phyloP scores from a whole-genome alignment of 2,329 filamentous ascomycete genomes.

The Cytospora piceicola region DNA sequence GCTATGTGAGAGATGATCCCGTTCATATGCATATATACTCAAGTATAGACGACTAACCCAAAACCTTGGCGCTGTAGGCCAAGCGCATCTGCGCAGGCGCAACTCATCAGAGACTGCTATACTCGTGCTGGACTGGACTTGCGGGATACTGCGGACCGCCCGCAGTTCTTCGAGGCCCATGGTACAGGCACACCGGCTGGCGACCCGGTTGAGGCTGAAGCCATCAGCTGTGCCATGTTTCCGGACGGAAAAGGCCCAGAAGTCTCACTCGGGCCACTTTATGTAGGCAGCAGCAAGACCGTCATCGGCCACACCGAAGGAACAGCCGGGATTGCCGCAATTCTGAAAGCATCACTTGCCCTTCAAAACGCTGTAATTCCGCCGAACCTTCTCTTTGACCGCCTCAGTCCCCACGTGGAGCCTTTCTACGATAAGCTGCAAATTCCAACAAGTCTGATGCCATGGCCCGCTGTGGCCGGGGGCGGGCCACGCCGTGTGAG shows the following conservation, averaged over 20 bases:
- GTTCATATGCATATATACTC: too few species aligned
- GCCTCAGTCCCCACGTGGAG: constrained; percentile 40
- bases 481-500: too few species aligned
- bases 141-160: constrained; percentile 34
- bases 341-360: constrained; percentile 44
- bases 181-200: constrained; percentile 35
- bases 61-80: too few species aligned
- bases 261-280: constrained; percentile 25
- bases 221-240: constrained; percentile 40
- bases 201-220: constrained; percentile 40
- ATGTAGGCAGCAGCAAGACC: constrained; percentile 41
- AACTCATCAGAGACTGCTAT: too few species aligned
- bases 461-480: too few species aligned
- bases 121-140: constrained; percentile 42
- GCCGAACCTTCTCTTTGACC: constrained; percentile 43
- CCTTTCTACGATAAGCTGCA: constrained; percentile 37
- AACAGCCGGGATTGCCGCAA: constrained; percentile 45
- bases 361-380: constrained; percentile 42
- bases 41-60: too few species aligned
- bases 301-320: constrained; percentile 48
- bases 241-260: not conserved
- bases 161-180: constrained; percentile 47
- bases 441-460: too few species aligned
- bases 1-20: too few species aligned
- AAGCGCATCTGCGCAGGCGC: constrained; percentile 40